A percentile compares a stretch with the other conserved stretches of the same genome.
Conservation (phyloP, 1,139 yeast species). For the Eremothecium sinecaudum region DNA sequence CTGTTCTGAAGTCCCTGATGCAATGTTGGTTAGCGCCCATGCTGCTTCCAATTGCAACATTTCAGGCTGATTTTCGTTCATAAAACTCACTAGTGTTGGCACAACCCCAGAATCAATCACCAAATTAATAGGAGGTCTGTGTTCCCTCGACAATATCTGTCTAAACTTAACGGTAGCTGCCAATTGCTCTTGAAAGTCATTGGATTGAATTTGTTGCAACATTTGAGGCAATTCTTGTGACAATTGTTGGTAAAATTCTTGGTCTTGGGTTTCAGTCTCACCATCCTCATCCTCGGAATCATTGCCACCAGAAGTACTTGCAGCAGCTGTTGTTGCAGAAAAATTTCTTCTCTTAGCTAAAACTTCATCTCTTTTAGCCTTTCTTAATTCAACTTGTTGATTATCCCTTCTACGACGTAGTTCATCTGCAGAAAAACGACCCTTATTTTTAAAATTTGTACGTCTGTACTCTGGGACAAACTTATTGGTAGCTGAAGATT, state of each 20-base stretch:
- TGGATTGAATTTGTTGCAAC: slow-evolving; percentile 72
- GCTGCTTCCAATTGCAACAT: slow-evolving; percentile 95
- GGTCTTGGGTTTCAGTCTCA: slow-evolving; percentile 34
- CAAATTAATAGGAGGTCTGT: slow-evolving; percentile 93
- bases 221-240: slow-evolving; percentile 75
- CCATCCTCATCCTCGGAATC: slow-evolving; percentile 37
- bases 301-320: slow-evolving; percentile 30
- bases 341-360: slow-evolving; percentile 87
- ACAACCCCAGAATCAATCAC: slow-evolving; percentile 92
- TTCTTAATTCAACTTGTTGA: slow-evolving; percentile 92
- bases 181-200: slow-evolving; percentile 71
- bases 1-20: slow-evolving; percentile 89
- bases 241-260: slow-evolving; percentile 38
- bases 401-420: slow-evolving; percentile 96
- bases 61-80: slow-evolving; percentile 69
- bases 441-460: slow-evolving; percentile 90
- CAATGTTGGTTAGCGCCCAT: slow-evolving; percentile 97
- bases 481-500: slow-evolving; percentile 64
- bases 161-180: slow-evolving; percentile 89
- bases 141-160: slow-evolving; percentile 87
- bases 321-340: slow-evolving; percentile 36
- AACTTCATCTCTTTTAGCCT: slow-evolving; percentile 92
- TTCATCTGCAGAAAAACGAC: slow-evolving; percentile 91
- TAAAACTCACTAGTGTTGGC: slow-evolving; percentile 78
- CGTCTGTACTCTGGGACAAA: slow-evolving; percentile 97